phyloP scores from a whole-genome alignment of 1,284 basidiomycete genomes.

The Taiwanofungus camphoratus region DNA sequence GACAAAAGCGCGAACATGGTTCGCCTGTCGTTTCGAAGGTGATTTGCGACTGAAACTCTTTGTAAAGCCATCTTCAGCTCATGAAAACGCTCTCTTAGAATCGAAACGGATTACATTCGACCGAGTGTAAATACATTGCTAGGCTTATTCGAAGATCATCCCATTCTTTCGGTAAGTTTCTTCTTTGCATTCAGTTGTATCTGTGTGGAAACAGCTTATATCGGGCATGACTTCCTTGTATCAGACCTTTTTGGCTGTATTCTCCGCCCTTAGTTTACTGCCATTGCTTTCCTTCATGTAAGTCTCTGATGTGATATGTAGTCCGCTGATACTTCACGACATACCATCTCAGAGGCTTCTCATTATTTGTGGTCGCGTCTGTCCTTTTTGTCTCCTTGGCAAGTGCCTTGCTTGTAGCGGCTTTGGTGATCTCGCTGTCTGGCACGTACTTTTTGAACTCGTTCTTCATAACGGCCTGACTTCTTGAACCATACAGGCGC shows the following conservation, averaged over 20 bases:
- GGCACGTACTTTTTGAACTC: conserved; percentile 1
- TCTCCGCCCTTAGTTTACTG: conserved; percentile 4
- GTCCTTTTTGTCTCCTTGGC: conserved; percentile 5
- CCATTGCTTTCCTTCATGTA: conserved; percentile 11
- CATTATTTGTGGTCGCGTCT: conserved; percentile 7
- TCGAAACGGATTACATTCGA: conserved; percentile 4
- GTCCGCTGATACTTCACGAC: background rate
- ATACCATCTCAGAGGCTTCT: conserved; percentile 5
- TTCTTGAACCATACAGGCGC: conserved; percentile 2
- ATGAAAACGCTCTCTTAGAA: background rate
- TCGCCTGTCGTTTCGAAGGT: conserved; percentile 1
- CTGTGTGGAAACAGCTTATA: too few species aligned
- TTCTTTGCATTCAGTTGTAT: background rate
- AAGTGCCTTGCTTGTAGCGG: conserved; percentile 3
- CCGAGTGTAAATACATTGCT: background rate
- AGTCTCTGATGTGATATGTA: background rate
- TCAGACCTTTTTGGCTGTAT: conserved; percentile 8
- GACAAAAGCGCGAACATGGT: conserved; percentile 9
- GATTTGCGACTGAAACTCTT: background rate
- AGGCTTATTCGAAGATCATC: conserved; percentile 1
- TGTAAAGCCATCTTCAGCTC: background rate
- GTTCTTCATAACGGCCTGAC: background rate
- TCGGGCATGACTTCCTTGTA: background rate
- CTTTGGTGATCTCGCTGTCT: background rate
- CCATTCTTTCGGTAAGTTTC: conserved; percentile 8